Percentiles rank a stretch among this genome's conserved stretches.
Evolutionary conservation across 805 yeast species (phyloP).

Genomic region (Saccharomycopsis guyanensis): DNA sequence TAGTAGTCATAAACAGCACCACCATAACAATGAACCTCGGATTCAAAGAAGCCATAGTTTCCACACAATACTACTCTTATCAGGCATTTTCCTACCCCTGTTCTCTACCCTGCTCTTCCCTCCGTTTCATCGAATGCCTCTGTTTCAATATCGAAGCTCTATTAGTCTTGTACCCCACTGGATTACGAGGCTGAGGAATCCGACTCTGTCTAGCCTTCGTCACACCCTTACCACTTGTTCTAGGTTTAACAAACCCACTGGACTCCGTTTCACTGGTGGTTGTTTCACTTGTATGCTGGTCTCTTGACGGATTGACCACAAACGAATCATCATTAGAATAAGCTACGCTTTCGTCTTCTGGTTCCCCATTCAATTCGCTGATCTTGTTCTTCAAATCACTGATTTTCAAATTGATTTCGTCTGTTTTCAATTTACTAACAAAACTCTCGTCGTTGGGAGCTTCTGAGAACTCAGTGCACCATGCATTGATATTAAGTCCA

Average conservation of each 20-base stretch:
- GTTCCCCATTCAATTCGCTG: slow-evolving; percentile 2
- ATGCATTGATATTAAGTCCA: slow-evolving; percentile 78
- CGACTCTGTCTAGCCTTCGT: slow-evolving; percentile 10
- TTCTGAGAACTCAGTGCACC: slow-evolving; percentile 67
- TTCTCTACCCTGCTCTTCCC: background rate
- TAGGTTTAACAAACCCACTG: background rate
- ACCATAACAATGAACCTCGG: no score
- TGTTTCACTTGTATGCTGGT: background rate
- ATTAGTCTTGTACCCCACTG: slow-evolving; percentile 2
- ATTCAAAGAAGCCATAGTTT: no score
- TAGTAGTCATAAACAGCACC: no score
- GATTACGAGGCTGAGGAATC: slow-evolving; percentile 14
- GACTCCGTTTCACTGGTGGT: background rate
- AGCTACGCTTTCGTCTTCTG: background rate
- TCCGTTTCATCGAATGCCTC: background rate
- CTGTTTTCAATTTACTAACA: slow-evolving; percentile 13
- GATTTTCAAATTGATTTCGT: slow-evolving; percentile 14
- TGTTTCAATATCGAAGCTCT: slow-evolving; percentile 4
- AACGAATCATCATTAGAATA: slow-evolving; percentile 14
- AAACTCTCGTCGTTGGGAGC: slow-evolving; percentile 20
- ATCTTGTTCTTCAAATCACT: slow-evolving; percentile 13
- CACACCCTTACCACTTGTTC: background rate
- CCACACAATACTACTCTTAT: no score
- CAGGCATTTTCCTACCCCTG: no score
- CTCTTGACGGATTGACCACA: slow-evolving; percentile 6